Base-by-base conservation (phyloP, 2,329 filamentous ascomycete genomes). In the Nigrospora osmanthi region DNA sequence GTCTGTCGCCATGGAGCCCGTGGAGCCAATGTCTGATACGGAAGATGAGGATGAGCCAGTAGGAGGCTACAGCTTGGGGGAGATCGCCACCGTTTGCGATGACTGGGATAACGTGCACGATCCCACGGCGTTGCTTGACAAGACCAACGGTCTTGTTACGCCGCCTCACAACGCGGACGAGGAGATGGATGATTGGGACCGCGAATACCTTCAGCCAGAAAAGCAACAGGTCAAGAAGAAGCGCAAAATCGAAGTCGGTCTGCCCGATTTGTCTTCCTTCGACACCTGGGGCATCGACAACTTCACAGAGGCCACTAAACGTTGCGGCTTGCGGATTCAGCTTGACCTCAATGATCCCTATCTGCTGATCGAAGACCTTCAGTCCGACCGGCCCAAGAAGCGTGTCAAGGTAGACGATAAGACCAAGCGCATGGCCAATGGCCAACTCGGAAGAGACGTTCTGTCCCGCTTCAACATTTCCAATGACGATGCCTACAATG, bases 401-500 rank as follows among this genome's bases (percentile, higher is more conserved):
- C 78, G 81, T 46, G 71, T 70, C 17, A 75, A 73, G 37, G 55
- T 69, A 13, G 71, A 78, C 46, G 67, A 71, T 42, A 81, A 81
- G 50, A 74, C 78, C 51, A 84, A 78, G 64, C 82, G 77, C 50
- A 82, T 81, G 70, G 80, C 78, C 9, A 84, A 80, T 46, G 80
- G 82, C 14, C 84, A 81, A 42, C 68, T 89, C 36, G 81, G 83
- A 3, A 85, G 84, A 44, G 82, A 87, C 45, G 76, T 95, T 33
- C 80, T 80, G 34, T 80, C 85, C 53, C 83, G 91, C 36, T 98
- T 95, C 73, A 97, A 97, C 60, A 87, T 94, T 47, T 95, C 90
- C 30, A 97, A 97, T 51, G 93, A 98, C 58, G 86, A 93, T 47
- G 90, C 90, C 2, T 98, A 98, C 62, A 90, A 97, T 59, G 81